Conservation (phyloP, 306 rosid genomes). For the Quercus variabilis region DNA sequence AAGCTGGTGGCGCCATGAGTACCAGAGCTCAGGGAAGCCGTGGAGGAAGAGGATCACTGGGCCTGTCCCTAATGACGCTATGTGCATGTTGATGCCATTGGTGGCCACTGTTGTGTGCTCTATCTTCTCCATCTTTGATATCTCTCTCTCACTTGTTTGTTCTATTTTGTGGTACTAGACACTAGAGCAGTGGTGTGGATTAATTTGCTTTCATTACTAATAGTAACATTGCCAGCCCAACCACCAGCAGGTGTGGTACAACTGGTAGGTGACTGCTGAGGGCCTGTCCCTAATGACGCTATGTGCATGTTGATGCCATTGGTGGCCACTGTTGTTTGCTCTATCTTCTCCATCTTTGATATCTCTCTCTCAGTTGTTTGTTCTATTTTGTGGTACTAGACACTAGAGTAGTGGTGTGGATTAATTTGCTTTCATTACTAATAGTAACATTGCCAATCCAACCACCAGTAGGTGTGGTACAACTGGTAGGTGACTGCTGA, state of each 20-base stretch:
- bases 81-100: conserved; percentile 66
- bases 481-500: too few species aligned
- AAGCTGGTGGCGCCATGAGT: conserved; percentile 76
- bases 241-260: too few species aligned
- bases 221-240: too few species aligned
- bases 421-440: too few species aligned
- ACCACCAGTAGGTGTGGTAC: too few species aligned
- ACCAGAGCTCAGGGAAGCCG: conserved; percentile 76
- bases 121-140: conserved; percentile 45
- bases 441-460: too few species aligned
- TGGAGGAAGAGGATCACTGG: conserved; percentile 60
- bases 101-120: conserved; percentile 52
- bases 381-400: too few species aligned
- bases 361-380: background rate
- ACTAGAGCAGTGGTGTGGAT: too few species aligned
- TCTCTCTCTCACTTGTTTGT: background rate
- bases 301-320: conserved; percentile 71
- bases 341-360: conserved; percentile 49
- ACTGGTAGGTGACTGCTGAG: too few species aligned
- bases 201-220: too few species aligned
- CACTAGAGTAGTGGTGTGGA: too few species aligned
- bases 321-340: conserved; percentile 47
- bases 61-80: conserved; percentile 64
- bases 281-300: conserved; percentile 65
- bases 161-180: too few species aligned